Percentiles rank a stretch among this genome's conserved stretches.
These are phyloP conservation scores for Camelina sativa DNA, from an alignment of 345 rosid species.

Conservation along the genomic window DNA sequence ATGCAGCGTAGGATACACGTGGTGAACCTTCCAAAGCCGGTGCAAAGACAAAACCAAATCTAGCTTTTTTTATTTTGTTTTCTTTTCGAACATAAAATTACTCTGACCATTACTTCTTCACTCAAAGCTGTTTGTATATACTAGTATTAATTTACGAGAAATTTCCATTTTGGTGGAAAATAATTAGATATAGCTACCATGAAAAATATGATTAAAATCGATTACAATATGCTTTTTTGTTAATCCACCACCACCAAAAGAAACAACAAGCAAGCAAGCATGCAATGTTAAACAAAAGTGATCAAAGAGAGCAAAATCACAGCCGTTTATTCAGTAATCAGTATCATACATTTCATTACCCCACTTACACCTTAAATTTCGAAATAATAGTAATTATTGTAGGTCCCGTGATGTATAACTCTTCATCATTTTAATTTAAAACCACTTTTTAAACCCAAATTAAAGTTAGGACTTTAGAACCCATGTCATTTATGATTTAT, in stretches of 20 bases:
- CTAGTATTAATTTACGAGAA: too few species aligned
- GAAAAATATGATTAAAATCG: background rate
- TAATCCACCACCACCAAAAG: constrained; percentile 6
- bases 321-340: constrained; percentile 15
- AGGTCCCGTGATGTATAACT: constrained; percentile 28
- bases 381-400: background rate
- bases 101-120: background rate
- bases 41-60: constrained; percentile 26
- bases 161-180: background rate
- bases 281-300: background rate
- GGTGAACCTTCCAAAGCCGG: constrained; percentile 35
- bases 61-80: background rate
- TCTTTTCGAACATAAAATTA: background rate
- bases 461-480: background rate
- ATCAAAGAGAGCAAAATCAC: constrained; percentile 18
- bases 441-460: constrained; percentile 7
- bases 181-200: background rate
- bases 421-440: background rate
- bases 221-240: background rate
- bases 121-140: background rate
- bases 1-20: constrained; percentile 47
- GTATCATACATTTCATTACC: background rate
- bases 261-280: background rate
- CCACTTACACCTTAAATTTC: constrained; percentile 11
- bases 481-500: background rate